Conservation (phyloP, 495 filamentous ascomycete genomes). For the Cercophora newfieldiana region DNA sequence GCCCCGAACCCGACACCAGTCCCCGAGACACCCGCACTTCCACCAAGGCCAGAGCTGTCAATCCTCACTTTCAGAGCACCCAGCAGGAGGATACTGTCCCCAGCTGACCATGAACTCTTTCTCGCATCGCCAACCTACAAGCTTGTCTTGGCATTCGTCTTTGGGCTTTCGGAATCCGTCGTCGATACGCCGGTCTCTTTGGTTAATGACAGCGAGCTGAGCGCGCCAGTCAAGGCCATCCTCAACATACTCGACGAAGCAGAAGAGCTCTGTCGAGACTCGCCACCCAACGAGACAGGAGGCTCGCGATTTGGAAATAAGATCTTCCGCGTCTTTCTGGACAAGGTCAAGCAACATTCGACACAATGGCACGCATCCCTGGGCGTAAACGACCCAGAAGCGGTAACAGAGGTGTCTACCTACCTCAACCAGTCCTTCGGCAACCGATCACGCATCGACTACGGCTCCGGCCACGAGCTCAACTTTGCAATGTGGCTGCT, state of each 20-base stretch:
- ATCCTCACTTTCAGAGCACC: constrained; percentile 65
- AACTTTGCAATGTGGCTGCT: constrained; percentile 95
- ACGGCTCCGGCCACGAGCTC: constrained; percentile 94
- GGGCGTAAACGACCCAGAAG: constrained; percentile 52
- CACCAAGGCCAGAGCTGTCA: constrained; percentile 65
- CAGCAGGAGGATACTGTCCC: constrained; percentile 74
- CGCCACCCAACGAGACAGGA: constrained; percentile 79
- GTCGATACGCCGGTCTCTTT: constrained; percentile 72
- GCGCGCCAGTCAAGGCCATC: constrained; percentile 61
- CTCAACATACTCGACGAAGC: constrained; percentile 69
- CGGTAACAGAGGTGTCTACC: constrained; percentile 67
- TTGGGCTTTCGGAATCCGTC: constrained; percentile 80
- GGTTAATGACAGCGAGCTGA: constrained; percentile 53
- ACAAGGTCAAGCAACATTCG: constrained; percentile 59
- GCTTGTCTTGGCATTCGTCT: constrained; percentile 80
- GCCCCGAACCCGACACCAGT: constrained; percentile 60
- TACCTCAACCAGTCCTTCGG: constrained; percentile 86
- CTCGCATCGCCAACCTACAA: constrained; percentile 73
- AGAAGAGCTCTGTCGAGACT: constrained; percentile 58
- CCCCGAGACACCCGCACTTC: constrained; percentile 70
- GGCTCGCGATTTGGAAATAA: constrained; percentile 95
- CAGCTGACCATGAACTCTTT: constrained; percentile 78
- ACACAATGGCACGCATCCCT: constrained; percentile 60
- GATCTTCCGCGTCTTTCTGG: constrained; percentile 79
- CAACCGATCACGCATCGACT: constrained; percentile 87